Conservation (phyloP, 139 green algal genomes). For the Chlorokybus atmophyticus region DNA sequence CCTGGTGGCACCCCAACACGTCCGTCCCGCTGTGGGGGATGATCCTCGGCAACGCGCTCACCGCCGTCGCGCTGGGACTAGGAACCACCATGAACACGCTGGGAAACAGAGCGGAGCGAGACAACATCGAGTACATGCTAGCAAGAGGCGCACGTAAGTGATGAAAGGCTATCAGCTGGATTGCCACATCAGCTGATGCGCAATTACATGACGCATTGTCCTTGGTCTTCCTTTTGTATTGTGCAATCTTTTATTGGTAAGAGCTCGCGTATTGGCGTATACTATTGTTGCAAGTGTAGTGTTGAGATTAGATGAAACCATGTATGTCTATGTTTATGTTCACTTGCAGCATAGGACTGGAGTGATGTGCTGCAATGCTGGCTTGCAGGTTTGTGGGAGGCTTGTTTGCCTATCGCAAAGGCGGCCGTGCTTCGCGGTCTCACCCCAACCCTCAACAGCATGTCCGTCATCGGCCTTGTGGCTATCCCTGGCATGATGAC, state of each 20-base stretch:
- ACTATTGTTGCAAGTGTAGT: too few species aligned
- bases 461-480: conserved; percentile 12
- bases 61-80: conserved; percentile 4
- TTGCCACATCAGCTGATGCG: too few species aligned
- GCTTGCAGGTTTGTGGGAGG: neutral
- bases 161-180: conserved; percentile 4
- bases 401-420: neutral
- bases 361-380: too few species aligned
- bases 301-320: too few species aligned
- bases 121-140: conserved; percentile 11
- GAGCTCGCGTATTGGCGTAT: too few species aligned
- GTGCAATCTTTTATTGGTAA: too few species aligned
- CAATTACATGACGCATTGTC: too few species aligned
- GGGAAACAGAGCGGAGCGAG: neutral
- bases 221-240: too few species aligned
- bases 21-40: conserved; percentile 3
- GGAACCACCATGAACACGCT: conserved; percentile 1
- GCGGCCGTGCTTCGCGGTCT: neutral
- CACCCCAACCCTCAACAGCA: conserved; percentile 9
- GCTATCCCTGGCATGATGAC: conserved; percentile 19
- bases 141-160: neutral
- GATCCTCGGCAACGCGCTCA: conserved; percentile 7
- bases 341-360: too few species aligned
- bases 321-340: too few species aligned
- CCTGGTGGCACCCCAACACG: neutral